Percentiles rank a stretch among this genome's conserved stretches.
These are phyloP conservation scores for Trematosphaeria pertusa DNA, from an alignment of 2,329 filamentous ascomycete genomes.

Conservation along the genomic window DNA sequence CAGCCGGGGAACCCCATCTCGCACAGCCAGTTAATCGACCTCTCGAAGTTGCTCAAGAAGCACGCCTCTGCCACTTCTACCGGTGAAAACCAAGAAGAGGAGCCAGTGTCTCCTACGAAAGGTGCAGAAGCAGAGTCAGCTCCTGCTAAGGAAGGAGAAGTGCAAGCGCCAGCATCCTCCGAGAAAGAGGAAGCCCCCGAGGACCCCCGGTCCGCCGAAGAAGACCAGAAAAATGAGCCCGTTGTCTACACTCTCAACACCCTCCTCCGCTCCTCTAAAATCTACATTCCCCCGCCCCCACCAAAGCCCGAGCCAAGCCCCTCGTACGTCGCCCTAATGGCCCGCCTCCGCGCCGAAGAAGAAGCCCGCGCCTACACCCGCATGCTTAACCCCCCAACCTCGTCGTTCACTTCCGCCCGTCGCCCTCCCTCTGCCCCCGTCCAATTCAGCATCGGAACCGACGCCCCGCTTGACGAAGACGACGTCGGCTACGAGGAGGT, in stretches of 20 bases:
- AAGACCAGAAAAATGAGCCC: background rate
- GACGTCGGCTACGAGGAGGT: constrained; percentile 76
- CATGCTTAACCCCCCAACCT: constrained; percentile 68
- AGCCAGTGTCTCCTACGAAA: no score
- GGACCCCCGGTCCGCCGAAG: background rate
- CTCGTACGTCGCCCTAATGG: constrained; percentile 89
- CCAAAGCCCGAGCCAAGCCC: constrained; percentile 71
- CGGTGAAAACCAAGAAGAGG: constrained; percentile 2
- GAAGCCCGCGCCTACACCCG: constrained; percentile 82
- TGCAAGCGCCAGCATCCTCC: background rate
- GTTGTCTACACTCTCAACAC: constrained; percentile 63
- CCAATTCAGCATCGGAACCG: constrained; percentile 55
- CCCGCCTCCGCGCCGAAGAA: constrained; percentile 79
- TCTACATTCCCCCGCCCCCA: constrained; percentile 81
- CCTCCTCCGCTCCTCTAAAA: constrained; percentile 72
- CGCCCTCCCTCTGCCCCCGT: constrained; percentile 61
- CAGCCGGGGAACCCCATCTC: constrained; percentile 72
- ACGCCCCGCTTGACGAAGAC: constrained; percentile 52
- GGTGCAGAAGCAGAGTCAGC: background rate
- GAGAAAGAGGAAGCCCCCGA: background rate
- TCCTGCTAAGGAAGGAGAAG: background rate
- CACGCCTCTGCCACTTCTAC: constrained; percentile 12
- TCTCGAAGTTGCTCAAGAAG: constrained; percentile 63
- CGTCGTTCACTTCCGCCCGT: constrained; percentile 60
- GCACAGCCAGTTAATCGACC: constrained; percentile 70